Conservation (phyloP, 768 basidiomycete genomes). For the Mycena galericulata region DNA sequence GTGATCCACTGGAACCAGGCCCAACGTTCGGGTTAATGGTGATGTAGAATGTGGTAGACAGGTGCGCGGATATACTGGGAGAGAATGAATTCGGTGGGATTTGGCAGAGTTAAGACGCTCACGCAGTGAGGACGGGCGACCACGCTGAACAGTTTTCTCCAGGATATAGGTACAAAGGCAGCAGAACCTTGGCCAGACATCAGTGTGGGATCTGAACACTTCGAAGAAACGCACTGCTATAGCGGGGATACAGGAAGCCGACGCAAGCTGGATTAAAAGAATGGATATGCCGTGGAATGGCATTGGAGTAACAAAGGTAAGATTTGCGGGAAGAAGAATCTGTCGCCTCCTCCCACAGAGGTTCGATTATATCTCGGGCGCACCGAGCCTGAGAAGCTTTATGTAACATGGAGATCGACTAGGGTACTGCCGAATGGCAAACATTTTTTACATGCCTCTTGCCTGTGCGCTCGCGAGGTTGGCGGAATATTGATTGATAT, state of each 20-base stretch:
- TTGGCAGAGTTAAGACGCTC: not conserved
- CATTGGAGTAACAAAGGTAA: not conserved
- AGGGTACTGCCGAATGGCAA: too few relatives aligned
- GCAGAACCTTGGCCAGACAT: not conserved
- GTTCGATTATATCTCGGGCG: too few relatives aligned
- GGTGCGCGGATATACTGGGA: conserved; percentile 26
- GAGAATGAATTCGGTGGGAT: not conserved
- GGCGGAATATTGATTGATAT: too few relatives aligned
- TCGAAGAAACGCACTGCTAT: conserved; percentile 8
- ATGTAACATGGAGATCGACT: too few relatives aligned
- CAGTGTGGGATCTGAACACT: not conserved
- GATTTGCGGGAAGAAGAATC: too few relatives aligned
- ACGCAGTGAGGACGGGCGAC: conserved; percentile 18
- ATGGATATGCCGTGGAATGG: not conserved
- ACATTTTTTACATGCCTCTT: too few relatives aligned
- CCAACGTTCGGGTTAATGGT: conserved; percentile 22
- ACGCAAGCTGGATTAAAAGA: conserved; percentile 20
- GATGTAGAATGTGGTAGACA: conserved; percentile 15
- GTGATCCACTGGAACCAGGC: conserved; percentile 7
- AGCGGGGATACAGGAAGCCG: conserved; percentile 11
- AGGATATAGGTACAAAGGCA: conserved; percentile 26
- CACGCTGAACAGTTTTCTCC: conserved; percentile 22
- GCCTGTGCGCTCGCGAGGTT: too few relatives aligned
- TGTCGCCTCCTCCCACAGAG: too few relatives aligned
- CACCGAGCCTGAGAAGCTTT: too few relatives aligned